Percentiles rank a stretch among this genome's conserved stretches.
These are phyloP conservation scores for Amanita pseudoporphyria DNA, from an alignment of 768 basidiomycete species.

Conservation along the genomic window DNA sequence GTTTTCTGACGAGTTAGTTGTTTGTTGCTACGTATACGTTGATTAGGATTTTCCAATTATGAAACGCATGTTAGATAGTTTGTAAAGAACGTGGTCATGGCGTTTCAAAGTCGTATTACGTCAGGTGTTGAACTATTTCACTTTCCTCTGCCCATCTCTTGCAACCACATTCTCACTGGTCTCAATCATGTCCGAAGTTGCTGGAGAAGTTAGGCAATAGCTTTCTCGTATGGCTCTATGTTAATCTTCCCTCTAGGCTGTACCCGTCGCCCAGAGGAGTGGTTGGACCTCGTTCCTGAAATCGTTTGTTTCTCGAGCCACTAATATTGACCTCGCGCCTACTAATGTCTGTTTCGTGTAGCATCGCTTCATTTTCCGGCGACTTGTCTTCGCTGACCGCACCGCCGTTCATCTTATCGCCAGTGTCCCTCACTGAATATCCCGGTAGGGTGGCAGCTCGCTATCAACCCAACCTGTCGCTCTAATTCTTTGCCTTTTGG, in stretches of 20 bases:
- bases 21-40: background rate
- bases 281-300: slow-evolving; percentile 91
- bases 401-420: slow-evolving; percentile 88
- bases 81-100: background rate
- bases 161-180: background rate
- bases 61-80: background rate
- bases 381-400: slow-evolving; percentile 81
- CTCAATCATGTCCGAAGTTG: slow-evolving; percentile 2
- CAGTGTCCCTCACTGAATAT: slow-evolving; percentile 85
- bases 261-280: slow-evolving; percentile 74
- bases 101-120: too few relatives aligned
- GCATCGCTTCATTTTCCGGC: slow-evolving; percentile 80
- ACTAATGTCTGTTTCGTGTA: slow-evolving; percentile 19
- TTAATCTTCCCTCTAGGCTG: slow-evolving; percentile 34
- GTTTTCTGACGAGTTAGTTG: background rate
- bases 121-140: background rate
- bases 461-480: slow-evolving; percentile 4
- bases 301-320: slow-evolving; percentile 43
- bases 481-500: slow-evolving; percentile 5
- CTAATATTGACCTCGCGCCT: slow-evolving; percentile 7
- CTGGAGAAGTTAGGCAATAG: slow-evolving; percentile 1
- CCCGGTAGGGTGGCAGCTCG: slow-evolving; percentile 46
- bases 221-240: background rate
- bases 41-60: background rate
- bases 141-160: background rate